Evolutionary conservation across 148 eudicot genomes (phyloP).

Genomic region (Nepenthes mirabilis): DNA sequence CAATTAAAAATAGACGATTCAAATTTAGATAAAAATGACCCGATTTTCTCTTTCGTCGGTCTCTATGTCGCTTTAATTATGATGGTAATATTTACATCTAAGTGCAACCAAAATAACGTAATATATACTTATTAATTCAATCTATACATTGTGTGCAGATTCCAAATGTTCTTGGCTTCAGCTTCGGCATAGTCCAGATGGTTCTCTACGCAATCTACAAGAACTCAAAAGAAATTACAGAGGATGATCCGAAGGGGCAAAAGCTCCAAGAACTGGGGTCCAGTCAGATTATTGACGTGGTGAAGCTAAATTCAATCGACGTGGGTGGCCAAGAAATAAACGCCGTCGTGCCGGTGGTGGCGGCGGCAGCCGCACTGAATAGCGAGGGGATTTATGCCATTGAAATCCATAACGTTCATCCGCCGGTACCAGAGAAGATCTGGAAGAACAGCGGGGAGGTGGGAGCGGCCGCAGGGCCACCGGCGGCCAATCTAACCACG

Average conservation of each 20-base stretch:
- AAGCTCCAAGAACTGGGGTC: slow-evolving; percentile 6
- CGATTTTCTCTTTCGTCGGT: too few species aligned
- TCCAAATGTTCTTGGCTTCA: slow-evolving; percentile 13
- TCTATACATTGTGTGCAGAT: slow-evolving; percentile 1
- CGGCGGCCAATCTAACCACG: too few species aligned
- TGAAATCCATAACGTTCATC: background rate
- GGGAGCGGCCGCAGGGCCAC: too few species aligned
- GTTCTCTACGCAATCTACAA: slow-evolving; percentile 5
- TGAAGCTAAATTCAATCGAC: slow-evolving; percentile 18
- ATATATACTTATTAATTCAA: too few species aligned
- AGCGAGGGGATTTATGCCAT: background rate
- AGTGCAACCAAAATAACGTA: too few species aligned
- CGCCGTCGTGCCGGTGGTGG: background rate
- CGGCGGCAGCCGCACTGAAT: background rate
- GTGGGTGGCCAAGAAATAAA: background rate
- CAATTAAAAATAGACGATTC: too few species aligned
- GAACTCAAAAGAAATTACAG: slow-evolving; percentile 1
- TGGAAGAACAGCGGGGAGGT: too few species aligned
- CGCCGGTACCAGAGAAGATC: too few species aligned
- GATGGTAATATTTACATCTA: too few species aligned
- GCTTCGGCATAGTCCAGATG: slow-evolving; percentile 10
- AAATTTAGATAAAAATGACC: too few species aligned
- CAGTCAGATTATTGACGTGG: slow-evolving; percentile 32
- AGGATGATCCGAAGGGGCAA: background rate
- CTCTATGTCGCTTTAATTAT: too few species aligned